Percentiles rank a stretch among this genome's conserved stretches.
phyloP scores from a whole-genome alignment of 1,284 basidiomycete genomes.

The Rhodotorula sp. region DNA sequence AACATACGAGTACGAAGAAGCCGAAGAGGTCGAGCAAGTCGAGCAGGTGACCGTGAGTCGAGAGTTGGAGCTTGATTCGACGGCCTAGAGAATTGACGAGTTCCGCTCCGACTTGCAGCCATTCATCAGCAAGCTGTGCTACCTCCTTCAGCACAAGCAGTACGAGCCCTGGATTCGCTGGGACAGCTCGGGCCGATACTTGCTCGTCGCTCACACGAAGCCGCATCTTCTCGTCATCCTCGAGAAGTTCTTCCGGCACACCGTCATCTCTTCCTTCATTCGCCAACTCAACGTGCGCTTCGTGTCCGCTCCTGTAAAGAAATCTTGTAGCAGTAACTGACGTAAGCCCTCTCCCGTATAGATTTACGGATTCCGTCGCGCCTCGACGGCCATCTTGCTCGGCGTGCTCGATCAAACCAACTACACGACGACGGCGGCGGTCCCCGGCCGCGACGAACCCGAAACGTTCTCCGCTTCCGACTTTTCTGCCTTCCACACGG shows the following conservation, averaged over 20 bases:
- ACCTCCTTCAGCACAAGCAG: constrained; percentile 28
- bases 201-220: constrained; percentile 35
- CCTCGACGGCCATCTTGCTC: constrained; percentile 30
- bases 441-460: neutral
- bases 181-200: constrained; percentile 21
- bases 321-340: too few species aligned
- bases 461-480: constrained; percentile 31
- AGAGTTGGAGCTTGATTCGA: too few species aligned
- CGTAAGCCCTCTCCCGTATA: neutral
- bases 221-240: constrained; percentile 29
- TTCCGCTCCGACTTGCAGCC: constrained; percentile 8
- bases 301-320: neutral
- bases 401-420: constrained; percentile 20
- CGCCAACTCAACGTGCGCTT: constrained; percentile 34
- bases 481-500: constrained; percentile 26
- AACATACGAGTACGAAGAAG: too few species aligned
- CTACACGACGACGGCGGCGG: neutral
- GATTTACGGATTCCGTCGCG: constrained; percentile 39
- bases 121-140: constrained; percentile 32
- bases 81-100: too few species aligned
- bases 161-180: constrained; percentile 28
- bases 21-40: too few species aligned
- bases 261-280: constrained; percentile 28
- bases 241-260: constrained; percentile 35
- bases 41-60: too few species aligned